Evolutionary conservation across 2,329 filamentous ascomycete genomes (phyloP), one percentile per base, ranked within the genome.

Genomic region (Thermochaetoides dissita): DNA sequence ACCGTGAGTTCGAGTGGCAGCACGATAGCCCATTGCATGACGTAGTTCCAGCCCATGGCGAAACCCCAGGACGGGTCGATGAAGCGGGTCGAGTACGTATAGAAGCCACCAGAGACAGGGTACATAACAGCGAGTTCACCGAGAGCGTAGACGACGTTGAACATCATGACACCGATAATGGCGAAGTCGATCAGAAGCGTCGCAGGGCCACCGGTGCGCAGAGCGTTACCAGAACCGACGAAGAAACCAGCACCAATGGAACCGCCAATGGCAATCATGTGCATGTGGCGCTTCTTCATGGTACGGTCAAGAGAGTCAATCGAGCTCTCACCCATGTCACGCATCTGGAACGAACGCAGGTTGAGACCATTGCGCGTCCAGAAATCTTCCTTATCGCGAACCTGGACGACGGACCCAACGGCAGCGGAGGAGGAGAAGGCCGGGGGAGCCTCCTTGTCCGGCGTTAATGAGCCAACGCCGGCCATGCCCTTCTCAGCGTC

Each of bases 181-280:
- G 61, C 46, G 57, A 76, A 77, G 54, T 68, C 67, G 44, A 71
- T 59, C 33, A 71, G 52, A 17, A 70, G 51, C 24, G 63, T 61
- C 5, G 54, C 66, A 29, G 67, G 67, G 6, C 67, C 61, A 60
- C 72, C 73, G 44, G 60, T 65, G 47, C 54, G 54, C n/a, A 76
- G 59, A 37, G 73, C 72, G 50, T 60, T 55, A 50, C 73, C 73
- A 32, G 72, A 74, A 51, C 73, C 72, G 54, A 76, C 73, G 57
- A 76, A 77, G 63, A 77, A 74, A 62, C 73, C 73, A 55, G 73
- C 73, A 57, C 73, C 73, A 43, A 77, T 77, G 30, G 72, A 74
- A 45, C 72, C 73, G 54, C 72, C 72, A 43, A 76, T 74, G 53
- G 72, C 70, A 58, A 76, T 76, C 72, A 76, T 76, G 59, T 77